A percentile compares a stretch with the other conserved stretches of the same genome.
Evolutionary conservation across 257 asterid species (phyloP).

Genomic region (Solanum lycopersicoides): DNA sequence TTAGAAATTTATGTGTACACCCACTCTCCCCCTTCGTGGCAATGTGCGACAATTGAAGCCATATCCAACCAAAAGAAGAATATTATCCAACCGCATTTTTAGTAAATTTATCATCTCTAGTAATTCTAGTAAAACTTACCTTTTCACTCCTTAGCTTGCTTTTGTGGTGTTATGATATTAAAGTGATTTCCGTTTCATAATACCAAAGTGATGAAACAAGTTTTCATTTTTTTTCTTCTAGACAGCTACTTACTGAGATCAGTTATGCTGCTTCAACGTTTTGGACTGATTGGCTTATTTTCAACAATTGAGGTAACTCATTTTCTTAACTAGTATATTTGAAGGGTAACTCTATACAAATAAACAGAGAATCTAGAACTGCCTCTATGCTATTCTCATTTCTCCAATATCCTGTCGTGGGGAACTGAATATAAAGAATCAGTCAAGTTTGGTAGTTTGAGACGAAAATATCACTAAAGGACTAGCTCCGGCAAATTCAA

Average conservation of each 20-base stretch:
- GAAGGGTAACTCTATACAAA: not conserved
- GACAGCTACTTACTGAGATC: not conserved
- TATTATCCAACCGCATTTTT: not conserved
- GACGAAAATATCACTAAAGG: not conserved
- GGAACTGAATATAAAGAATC: not conserved
- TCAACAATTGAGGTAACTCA: not conserved
- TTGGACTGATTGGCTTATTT: not conserved
- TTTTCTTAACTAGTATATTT: not conserved
- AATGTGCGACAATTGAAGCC: not conserved
- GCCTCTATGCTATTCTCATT: not conserved
- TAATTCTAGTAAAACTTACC: not conserved
- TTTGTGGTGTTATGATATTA: not conserved
- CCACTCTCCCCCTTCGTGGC: not conserved
- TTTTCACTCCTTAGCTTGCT: not conserved
- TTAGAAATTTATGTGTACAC: not conserved
- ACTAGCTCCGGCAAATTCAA: not conserved
- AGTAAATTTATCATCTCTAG: not conserved
- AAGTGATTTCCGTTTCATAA: not conserved
- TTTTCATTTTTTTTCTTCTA: not conserved
- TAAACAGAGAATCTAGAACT: not conserved
- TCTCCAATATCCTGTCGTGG: not conserved
- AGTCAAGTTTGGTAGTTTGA: not conserved
- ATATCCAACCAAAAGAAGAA: not conserved
- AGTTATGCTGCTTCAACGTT: not conserved
- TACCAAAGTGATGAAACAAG: not conserved